Percentiles rank a stretch among this genome's conserved stretches.
These are phyloP conservation scores for Cryptosporidium bovis DNA, from an alignment of 169 alveolate genomes.

Conservation along the genomic window DNA sequence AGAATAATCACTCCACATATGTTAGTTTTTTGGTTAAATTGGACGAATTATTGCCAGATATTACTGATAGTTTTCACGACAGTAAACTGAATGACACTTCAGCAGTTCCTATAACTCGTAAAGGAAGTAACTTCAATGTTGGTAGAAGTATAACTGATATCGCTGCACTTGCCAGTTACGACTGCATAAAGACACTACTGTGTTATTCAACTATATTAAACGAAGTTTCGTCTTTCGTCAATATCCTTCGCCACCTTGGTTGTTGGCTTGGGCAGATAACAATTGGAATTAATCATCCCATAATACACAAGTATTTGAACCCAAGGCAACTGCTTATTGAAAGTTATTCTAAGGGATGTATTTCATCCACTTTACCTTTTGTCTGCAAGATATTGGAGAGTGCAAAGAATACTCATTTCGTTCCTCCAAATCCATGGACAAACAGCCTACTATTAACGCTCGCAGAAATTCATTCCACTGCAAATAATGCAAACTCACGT, in stretches of 20 bases:
- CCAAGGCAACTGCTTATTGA: slow-evolving; percentile 86
- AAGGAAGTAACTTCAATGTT: slow-evolving; percentile 80
- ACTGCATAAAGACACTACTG: slow-evolving; percentile 86
- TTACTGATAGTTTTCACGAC: background rate
- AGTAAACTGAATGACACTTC: background rate
- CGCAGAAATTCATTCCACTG: slow-evolving; percentile 87
- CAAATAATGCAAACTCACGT: slow-evolving; percentile 82
- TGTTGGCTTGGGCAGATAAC: slow-evolving; percentile 91
- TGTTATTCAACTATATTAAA: slow-evolving; percentile 82
- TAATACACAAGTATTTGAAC: slow-evolving; percentile 86
- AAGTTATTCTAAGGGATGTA: slow-evolving; percentile 82
- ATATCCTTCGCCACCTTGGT: slow-evolving; percentile 90
- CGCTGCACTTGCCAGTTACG: slow-evolving; percentile 82
- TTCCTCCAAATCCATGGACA: slow-evolving; percentile 95
- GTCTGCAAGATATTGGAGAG: slow-evolving; percentile 87
- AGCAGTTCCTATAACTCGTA: slow-evolving; percentile 39
- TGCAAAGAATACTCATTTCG: slow-evolving; percentile 83
- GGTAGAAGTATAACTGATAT: slow-evolving; percentile 26
- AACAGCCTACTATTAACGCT: slow-evolving; percentile 84
- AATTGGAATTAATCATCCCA: slow-evolving; percentile 88
- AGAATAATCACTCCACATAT: slow-evolving; percentile 88
- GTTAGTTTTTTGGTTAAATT: slow-evolving; percentile 85
- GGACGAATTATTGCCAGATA: slow-evolving; percentile 37
- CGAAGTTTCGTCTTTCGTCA: slow-evolving; percentile 87
- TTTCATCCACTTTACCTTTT: slow-evolving; percentile 89